Evolutionary conservation across 352 stramenopile genomes (phyloP), one percentile per base, ranked within the genome.

Genomic region (Peronospora tabacina): DNA sequence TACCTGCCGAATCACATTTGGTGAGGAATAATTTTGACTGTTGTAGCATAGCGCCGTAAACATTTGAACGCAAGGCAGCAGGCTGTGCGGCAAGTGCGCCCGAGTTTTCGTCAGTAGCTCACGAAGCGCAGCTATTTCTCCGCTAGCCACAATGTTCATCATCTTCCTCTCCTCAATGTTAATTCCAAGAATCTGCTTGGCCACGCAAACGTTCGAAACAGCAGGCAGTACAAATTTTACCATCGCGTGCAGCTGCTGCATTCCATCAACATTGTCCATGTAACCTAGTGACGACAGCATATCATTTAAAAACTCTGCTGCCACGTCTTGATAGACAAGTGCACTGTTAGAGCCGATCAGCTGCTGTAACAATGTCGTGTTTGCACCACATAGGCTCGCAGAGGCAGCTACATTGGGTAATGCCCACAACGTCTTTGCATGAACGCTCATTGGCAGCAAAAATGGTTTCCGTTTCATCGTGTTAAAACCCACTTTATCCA

Each of bases 191-290:
- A 46, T 63, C 24, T 66, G 62, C 6, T 69, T 45, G 1, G 74
- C 70, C 32, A 87, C 70, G 1, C 44, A 22, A 7, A 49, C 28
- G n/a, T 63, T 77, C 8, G 63, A 64, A 2, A 85, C 54, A 42
- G 74, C 65, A 30, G 76, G 73, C 2, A 69, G 43, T 8, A 85
- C 63, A 20, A 87, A 74, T 37, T 77, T 81, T 13, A 77, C 70
- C 74, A 87, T 87, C 2, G 70, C 73, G 34, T 84, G 64, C 24
- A 87, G 44, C 30, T 85, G 66, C 24, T 69, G 63, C 1, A 52
- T 39, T 10, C 60, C 53, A 11, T 75, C 63, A 1, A 82, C 44
- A 13, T 68, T 68, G 11, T 85, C 67, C 26, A 82, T 61, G 39
- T 79, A 87, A 3, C 73, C 70, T 34, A 87, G 43, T 15, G 61